These are phyloP conservation scores for Cladosporium sp. DNA, from an alignment of 2,329 filamentous ascomycete species.

Conservation along the genomic window DNA sequence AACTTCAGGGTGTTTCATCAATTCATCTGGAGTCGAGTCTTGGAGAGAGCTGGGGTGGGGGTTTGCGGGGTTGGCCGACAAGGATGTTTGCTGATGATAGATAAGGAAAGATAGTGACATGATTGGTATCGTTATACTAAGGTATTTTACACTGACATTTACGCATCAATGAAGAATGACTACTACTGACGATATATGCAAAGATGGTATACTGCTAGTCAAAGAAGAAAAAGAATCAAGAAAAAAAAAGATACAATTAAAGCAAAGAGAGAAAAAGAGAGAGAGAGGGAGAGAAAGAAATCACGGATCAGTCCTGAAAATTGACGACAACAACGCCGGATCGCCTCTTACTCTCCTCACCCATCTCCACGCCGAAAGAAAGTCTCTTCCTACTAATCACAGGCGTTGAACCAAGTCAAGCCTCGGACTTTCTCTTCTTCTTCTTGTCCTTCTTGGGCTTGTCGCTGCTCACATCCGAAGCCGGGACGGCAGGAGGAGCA, in stretches of 20 bases:
- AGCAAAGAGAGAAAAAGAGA: no score
- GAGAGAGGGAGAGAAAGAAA: no score
- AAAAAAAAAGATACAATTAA: background rate
- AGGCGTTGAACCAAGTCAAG: slow-evolving; percentile 5
- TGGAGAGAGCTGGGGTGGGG: background rate
- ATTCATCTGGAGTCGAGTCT: background rate
- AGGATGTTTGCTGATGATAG: background rate
- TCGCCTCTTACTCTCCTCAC: background rate
- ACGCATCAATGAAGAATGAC: background rate
- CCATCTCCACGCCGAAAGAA: background rate
- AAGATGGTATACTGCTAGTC: background rate
- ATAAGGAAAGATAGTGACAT: background rate
- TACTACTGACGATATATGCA: background rate
- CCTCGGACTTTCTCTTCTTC: slow-evolving; percentile 31
- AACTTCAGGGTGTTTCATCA: background rate
- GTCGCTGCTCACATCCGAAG: slow-evolving; percentile 7
- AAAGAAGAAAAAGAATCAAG: background rate
- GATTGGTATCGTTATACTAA: no score
- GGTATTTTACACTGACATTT: background rate
- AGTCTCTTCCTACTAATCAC: background rate
- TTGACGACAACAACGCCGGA: background rate
- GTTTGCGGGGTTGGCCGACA: background rate
- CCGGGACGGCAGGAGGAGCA: slow-evolving; percentile 12
- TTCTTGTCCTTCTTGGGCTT: slow-evolving; percentile 26
- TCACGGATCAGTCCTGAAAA: background rate